Percentiles rank a stretch among this genome's conserved stretches.
phyloP scores from a whole-genome alignment of 768 basidiomycete species.

The Russula sp. region DNA sequence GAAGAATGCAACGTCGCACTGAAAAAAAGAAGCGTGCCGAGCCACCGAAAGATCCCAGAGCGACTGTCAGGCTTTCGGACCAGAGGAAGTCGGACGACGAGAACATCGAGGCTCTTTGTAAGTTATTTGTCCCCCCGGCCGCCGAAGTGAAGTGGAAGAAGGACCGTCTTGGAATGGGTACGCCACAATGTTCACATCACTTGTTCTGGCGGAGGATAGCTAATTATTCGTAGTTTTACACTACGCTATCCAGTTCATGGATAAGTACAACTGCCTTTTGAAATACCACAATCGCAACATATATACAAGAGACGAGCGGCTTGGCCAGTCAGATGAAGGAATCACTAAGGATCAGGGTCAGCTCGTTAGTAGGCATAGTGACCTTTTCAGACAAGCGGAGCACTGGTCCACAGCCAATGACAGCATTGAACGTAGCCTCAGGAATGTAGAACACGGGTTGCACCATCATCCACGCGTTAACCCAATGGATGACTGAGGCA shows the following conservation, averaged over 20 bases:
- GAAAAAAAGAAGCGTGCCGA: neutral
- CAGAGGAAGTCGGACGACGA: slow-evolving; percentile 3
- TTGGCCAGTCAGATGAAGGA: neutral
- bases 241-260: neutral
- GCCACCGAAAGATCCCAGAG: neutral
- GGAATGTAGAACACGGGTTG: neutral
- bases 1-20: neutral
- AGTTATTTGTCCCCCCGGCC: neutral
- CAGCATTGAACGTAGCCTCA: neutral
- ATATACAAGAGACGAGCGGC: neutral
- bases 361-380: neutral
- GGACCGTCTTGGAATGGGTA: slow-evolving; percentile 8
- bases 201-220: neutral
- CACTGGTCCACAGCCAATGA: neutral
- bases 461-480: neutral
- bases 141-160: slow-evolving; percentile 4
- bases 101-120: neutral
- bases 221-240: neutral
- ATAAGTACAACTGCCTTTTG: neutral
- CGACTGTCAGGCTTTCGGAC: neutral
- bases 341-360: neutral
- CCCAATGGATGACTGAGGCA: neutral
- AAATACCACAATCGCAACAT: neutral
- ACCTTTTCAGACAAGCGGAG: neutral
- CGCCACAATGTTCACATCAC: neutral